These are phyloP conservation scores for Pogostemon cablin DNA, from an alignment of 257 asterid species.

Conservation along the genomic window DNA sequence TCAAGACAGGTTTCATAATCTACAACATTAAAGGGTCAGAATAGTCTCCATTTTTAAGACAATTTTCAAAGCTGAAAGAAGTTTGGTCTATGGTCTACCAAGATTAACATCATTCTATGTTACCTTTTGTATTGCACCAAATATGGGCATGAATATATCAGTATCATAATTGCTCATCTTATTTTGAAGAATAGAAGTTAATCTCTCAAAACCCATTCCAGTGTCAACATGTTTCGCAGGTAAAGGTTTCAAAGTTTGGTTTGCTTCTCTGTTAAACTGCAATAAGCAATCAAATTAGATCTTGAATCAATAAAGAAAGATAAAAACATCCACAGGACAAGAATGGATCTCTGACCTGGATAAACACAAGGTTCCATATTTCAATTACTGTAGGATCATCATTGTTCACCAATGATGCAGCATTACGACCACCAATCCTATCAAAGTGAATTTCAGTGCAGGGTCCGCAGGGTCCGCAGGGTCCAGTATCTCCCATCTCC, in stretches of 20 bases:
- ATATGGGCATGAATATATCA: conserved; percentile 81
- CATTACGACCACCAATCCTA: conserved; percentile 93
- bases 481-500: conserved; percentile 99
- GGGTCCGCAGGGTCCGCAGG: conserved; percentile 99
- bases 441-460: conserved; percentile 96
- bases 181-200: conserved; percentile 88
- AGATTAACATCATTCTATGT: neutral
- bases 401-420: conserved; percentile 69
- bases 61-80: conserved; percentile 8
- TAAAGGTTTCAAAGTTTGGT: conserved; percentile 78
- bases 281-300: conserved; percentile 21
- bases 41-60: neutral
- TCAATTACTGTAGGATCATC: conserved; percentile 94
- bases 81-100: neutral
- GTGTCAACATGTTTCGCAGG: conserved; percentile 97
- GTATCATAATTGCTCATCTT: conserved; percentile 98
- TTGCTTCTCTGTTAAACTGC: conserved; percentile 90
- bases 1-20: conserved; percentile 17
- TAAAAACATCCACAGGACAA: conserved; percentile 8
- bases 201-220: conserved; percentile 95
- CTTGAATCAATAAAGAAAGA: conserved; percentile 10
- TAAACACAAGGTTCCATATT: conserved; percentile 97
- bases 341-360: conserved; percentile 60
- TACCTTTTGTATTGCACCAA: conserved; percentile 84
- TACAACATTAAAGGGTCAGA: neutral